These are phyloP conservation scores for Aureobasidium sp. DNA, from an alignment of 2,329 filamentous ascomycete genomes.

Conservation along the genomic window DNA sequence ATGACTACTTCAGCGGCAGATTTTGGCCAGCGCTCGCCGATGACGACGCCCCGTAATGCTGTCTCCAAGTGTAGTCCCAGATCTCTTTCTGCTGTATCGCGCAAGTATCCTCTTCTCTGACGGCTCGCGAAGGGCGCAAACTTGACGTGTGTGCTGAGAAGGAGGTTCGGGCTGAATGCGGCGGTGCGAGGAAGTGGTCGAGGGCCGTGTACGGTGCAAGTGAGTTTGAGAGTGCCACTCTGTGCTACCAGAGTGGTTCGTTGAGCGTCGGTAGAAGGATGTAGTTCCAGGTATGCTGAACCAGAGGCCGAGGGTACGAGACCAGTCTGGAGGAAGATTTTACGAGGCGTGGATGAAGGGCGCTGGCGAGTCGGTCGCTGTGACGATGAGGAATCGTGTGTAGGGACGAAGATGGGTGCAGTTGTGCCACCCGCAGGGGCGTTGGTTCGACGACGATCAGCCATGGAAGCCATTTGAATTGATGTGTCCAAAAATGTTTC, in stretches of 20 bases:
- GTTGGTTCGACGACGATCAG: constrained; percentile 85
- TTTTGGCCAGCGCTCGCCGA: constrained; percentile 96
- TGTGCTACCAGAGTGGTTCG: constrained; percentile 42
- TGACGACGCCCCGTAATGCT: constrained; percentile 78
- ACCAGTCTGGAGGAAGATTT: constrained; percentile 86
- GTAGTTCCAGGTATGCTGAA: constrained; percentile 72
- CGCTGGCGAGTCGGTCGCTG: constrained; percentile 51
- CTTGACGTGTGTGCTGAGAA: constrained; percentile 89
- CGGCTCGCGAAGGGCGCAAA: constrained; percentile 90
- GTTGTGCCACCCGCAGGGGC: constrained; percentile 71
- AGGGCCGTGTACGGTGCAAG: constrained; percentile 88
- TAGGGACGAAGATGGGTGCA: constrained; percentile 61
- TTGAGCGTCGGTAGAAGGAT: constrained; percentile 36
- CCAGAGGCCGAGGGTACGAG: constrained; percentile 90
- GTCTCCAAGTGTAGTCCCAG: constrained; percentile 87
- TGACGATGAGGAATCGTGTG: constrained; percentile 41
- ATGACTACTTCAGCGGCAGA: constrained; percentile 93
- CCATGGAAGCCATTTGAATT: constrained; percentile 44
- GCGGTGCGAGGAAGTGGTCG: constrained; percentile 83
- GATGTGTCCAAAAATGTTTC: constrained; percentile 7
- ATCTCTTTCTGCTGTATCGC: constrained; percentile 80
- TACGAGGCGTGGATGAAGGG: constrained; percentile 65
- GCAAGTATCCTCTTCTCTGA: constrained; percentile 73
- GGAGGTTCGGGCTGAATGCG: constrained; percentile 85
- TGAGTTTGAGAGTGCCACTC: constrained; percentile 73